Base-by-base conservation (phyloP, 768 basidiomycete species). In the Suillus discolor region DNA sequence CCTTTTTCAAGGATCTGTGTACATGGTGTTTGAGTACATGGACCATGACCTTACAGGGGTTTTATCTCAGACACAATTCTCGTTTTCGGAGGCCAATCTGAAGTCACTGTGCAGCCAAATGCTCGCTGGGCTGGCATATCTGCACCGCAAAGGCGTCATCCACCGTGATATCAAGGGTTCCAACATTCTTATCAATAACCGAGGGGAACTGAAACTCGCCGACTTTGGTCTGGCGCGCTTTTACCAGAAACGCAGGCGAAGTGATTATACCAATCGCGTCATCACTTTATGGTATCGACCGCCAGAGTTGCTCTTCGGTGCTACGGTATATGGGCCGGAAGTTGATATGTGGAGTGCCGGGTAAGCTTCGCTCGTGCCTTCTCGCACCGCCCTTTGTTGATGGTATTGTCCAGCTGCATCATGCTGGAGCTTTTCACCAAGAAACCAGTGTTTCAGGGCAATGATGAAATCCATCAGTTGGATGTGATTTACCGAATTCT, bases 261-360 rank as follows among this genome's bases (percentile, higher is more conserved):
- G 89, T 64, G 97, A 99, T 74, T 99, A 99, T 74, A 99, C 97
- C n/a, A 99, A 99, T 76, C 87, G 97, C 39, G 97, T 99, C 60
- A 99, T 99, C 70, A 99, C 97, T 1, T 85, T 97, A 59, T 99
- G 97, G 97, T 99, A 99, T 77, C 86, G 97, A 64, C 93, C 96
- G 6, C 97, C 97, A 12, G 97, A 99, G 73, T 82, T 99, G 25
- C 79, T 99, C 47, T 90, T 98, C 71, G 97, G 97, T 36, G 93
- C 96, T 38, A 99, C 97, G 0, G 87, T 95, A 15, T 99, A 99
- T 79, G 96, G 95, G 3, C 91, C 96, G 6, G 96, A 97, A 73
- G 97, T 99, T 28, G 97, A 99, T 73, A 97, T 99, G 90, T 99
- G 97, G 97, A 97, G 95, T 76, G 97, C 97, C 49, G 97, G 97